These are phyloP conservation scores for Mariannaea sp. DNA, from an alignment of 2,329 filamentous ascomycete species.

Conservation along the genomic window DNA sequence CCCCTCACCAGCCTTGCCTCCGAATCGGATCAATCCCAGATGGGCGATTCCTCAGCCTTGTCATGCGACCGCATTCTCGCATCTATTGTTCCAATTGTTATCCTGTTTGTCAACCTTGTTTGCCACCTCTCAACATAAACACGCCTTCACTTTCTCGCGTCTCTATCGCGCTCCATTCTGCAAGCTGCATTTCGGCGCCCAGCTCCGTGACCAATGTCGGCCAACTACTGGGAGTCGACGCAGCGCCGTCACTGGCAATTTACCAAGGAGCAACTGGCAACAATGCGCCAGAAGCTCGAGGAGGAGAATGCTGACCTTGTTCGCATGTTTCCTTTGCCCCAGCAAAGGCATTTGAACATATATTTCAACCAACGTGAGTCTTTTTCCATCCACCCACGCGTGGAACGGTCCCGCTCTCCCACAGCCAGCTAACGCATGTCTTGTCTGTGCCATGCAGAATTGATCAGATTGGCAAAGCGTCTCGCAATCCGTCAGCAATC, in stretches of 20 bases:
- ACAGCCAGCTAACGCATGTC: slow-evolving; percentile 11
- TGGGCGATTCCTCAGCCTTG: slow-evolving; percentile 14
- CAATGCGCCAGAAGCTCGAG: slow-evolving; percentile 76
- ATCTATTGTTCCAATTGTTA: neutral
- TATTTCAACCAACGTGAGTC: slow-evolving; percentile 86
- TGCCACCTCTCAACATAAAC: neutral
- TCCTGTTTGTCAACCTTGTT: neutral
- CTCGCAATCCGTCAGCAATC: slow-evolving; percentile 87
- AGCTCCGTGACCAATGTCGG: slow-evolving; percentile 67
- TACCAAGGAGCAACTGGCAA: slow-evolving; percentile 76
- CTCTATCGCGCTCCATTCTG: neutral
- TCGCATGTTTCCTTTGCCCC: slow-evolving; percentile 80
- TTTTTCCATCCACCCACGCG: slow-evolving; percentile 1
- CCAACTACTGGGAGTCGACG: slow-evolving; percentile 96
- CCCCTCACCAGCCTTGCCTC: slow-evolving; percentile 20
- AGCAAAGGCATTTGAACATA: slow-evolving; percentile 81
- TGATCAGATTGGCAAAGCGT: slow-evolving; percentile 82
- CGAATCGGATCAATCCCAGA: slow-evolving; percentile 12
- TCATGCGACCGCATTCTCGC: slow-evolving; percentile 4
- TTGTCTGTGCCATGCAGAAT: slow-evolving; percentile 56
- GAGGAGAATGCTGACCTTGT: slow-evolving; percentile 76
- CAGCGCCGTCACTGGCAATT: slow-evolving; percentile 92
- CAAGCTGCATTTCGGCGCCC: slow-evolving; percentile 18
- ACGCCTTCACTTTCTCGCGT: neutral
- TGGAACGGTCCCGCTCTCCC: neutral